Base-by-base conservation (phyloP, 2,329 filamentous ascomycete species). In the Monilinia polystroma region DNA sequence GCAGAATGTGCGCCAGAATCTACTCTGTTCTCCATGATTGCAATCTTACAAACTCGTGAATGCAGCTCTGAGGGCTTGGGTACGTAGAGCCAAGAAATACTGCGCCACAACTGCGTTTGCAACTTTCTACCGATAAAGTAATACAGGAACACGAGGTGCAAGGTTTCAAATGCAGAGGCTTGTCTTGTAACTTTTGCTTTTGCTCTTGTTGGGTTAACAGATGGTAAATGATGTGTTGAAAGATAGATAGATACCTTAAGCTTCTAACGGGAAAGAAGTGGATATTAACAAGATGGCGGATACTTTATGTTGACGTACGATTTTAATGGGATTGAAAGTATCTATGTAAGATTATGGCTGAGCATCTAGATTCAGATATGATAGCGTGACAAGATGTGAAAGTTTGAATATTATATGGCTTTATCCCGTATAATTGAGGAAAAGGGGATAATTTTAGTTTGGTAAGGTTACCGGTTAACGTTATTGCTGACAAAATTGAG, bases 11-110 rank as follows among this genome's bases (percentile, higher is more conserved):
- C n/a, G 20, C 43, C 54, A 29, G 26, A 16, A 23, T 41, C 11
- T 58, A 49, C 29, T n/a, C 23, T 23, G n/a, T 41, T 20, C 23
- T 26, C 43, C 63, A 64, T 64, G 32, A 32, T 14, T 65, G 23
- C n/a, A n/a, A 58, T 29, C 14, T 26, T 38, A 59, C 63, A 59
- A 23, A 47, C 29, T 38, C 23, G 29, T 43, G 23, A n/a, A 43
- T 43, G 54, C 12, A 65, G 45, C 10, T 26, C 12, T 20, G 41
- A 38, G 35, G 43, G 41, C 16, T 64, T 35, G 14, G 43, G 11
- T 64, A 2, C n/a, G 43, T 49, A 64, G 32, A 38, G 54, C 54
- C 54, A 65, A 65, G 63, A 10, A 59, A 29, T 38, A 29, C 54
- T 59, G 41, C 54, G 54, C 63, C 63, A 59, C 63, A 38, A 43